Base-by-base conservation (phyloP, 129 eudicot species). In the Gnaphalium uliginosum region DNA sequence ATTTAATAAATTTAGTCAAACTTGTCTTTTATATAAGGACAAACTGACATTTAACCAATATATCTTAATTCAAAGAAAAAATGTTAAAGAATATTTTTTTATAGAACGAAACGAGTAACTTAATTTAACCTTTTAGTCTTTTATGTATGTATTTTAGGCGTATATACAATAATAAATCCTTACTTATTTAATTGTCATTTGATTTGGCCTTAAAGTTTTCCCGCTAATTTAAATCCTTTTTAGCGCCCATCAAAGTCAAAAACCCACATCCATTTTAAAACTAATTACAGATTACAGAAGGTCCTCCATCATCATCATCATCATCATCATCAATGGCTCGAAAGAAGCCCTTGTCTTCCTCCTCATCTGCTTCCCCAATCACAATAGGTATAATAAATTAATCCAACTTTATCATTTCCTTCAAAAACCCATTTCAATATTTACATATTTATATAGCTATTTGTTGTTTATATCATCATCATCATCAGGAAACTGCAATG, bases 401-500 rank as follows among this genome's bases (percentile, higher is more conserved):
- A 61, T 67, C 30, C 30, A 1, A 43, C 17, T 43, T 73, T 32
- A 72, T 74, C 75, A 29, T 51, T 30, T 54, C 27, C 14, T n/a
- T 35, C 71, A 24, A 21, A 56, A 76, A 48, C 67, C 81, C 80
- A 29, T 68, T 18, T 33, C 30, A 18, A 54, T n/a, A 0, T 61
- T 22, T 25, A 60, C 32, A 1, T 60, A 13, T 22, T 23, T 59
- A 2, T 64, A 13, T 57, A 24, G 69, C 0, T 57, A 10, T 13
- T 0, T 6, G 48, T 62, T 51, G 18, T n/a, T 0, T 22, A 8
- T 30, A 15, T 68, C 50, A 43, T 43, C 50, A 37, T 37, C 43
- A 37, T 37, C 11, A 9, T 71, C 88, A 89, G 96, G 98, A 4
- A 93, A 93, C 58, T 93, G 96, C 69, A 76, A 86, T 75, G 98